phyloP scores from a whole-genome alignment of 345 rosid species.

The Gossypium thurberi region DNA sequence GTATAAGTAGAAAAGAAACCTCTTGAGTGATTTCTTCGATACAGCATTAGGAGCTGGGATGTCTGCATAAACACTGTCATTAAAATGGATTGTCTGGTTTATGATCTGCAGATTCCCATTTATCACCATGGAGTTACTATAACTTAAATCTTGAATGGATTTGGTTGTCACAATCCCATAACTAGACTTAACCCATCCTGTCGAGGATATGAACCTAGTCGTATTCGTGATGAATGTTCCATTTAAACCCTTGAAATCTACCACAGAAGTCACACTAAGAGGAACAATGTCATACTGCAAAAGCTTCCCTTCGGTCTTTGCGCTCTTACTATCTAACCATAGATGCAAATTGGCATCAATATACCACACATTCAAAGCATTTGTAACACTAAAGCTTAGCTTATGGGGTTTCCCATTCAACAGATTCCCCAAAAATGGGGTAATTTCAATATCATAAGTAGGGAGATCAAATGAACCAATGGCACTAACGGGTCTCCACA shows the following conservation, averaged over 20 bases:
- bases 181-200: slow-evolving; percentile 65
- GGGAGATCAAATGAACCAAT: slow-evolving; percentile 85
- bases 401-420: slow-evolving; percentile 60
- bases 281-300: slow-evolving; percentile 36
- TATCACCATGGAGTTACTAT: slow-evolving; percentile 49
- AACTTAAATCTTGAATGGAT: slow-evolving; percentile 43
- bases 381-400: slow-evolving; percentile 60
- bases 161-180: slow-evolving; percentile 52
- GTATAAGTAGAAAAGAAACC: slow-evolving; percentile 38
- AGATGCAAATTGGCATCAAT: slow-evolving; percentile 87
- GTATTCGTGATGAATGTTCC: slow-evolving; percentile 50
- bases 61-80: slow-evolving; percentile 38
- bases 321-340: slow-evolving; percentile 52
- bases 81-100: slow-evolving; percentile 46
- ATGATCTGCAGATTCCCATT: slow-evolving; percentile 47
- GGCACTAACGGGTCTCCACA: slow-evolving; percentile 79
- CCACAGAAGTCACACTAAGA: slow-evolving; percentile 22
- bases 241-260: slow-evolving; percentile 42
- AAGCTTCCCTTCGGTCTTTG: slow-evolving; percentile 50
- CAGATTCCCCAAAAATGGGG: slow-evolving; percentile 53
- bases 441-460: slow-evolving; percentile 71
- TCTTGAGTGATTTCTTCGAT: slow-evolving; percentile 34
- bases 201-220: slow-evolving; percentile 41
- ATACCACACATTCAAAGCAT: slow-evolving; percentile 78
- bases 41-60: slow-evolving; percentile 20